Conservation (phyloP, 176 grass and related monocot species). For the Themeda triandra region DNA sequence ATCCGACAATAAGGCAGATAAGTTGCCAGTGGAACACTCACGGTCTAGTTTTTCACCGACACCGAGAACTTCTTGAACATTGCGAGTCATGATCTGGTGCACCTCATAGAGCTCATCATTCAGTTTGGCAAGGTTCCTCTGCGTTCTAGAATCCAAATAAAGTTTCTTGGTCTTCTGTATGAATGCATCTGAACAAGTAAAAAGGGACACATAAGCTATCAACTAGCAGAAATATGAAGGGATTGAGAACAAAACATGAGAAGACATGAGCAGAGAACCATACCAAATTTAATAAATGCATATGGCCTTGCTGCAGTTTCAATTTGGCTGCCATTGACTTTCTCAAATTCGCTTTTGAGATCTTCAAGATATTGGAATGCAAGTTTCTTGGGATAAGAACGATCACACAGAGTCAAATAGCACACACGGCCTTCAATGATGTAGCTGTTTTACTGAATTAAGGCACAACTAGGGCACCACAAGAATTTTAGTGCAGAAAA, state of each 20-base stretch:
- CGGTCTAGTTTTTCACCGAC: slow-evolving; percentile 93
- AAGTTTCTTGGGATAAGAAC: slow-evolving; percentile 96
- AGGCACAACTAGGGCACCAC: slow-evolving; percentile 15
- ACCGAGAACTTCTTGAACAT: slow-evolving; percentile 97
- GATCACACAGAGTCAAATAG: slow-evolving; percentile 93
- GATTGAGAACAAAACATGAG: slow-evolving; percentile 9
- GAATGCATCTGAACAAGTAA: slow-evolving; percentile 61
- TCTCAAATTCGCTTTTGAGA: slow-evolving; percentile 93
- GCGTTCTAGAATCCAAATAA: slow-evolving; percentile 90
- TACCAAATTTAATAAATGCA: slow-evolving; percentile 98
- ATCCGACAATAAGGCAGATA: slow-evolving; percentile 11
- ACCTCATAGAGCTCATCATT: slow-evolving; percentile 96
- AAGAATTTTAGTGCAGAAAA: neutral
- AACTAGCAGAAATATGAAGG: slow-evolving; percentile 9
- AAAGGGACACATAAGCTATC: slow-evolving; percentile 19
- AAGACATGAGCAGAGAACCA: slow-evolving; percentile 7
- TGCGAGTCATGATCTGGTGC: slow-evolving; percentile 95
- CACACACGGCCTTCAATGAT: slow-evolving; percentile 86
- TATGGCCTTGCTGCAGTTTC: slow-evolving; percentile 94
- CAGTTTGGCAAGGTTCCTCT: slow-evolving; percentile 86
- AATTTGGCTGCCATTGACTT: slow-evolving; percentile 79
- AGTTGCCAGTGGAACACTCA: slow-evolving; percentile 39
- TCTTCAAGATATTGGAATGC: slow-evolving; percentile 93
- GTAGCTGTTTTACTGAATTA: slow-evolving; percentile 55
- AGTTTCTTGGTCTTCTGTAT: slow-evolving; percentile 97